Evolutionary conservation across 805 yeast genomes (phyloP).

Genomic region (Zygosaccharomyces bailii): DNA sequence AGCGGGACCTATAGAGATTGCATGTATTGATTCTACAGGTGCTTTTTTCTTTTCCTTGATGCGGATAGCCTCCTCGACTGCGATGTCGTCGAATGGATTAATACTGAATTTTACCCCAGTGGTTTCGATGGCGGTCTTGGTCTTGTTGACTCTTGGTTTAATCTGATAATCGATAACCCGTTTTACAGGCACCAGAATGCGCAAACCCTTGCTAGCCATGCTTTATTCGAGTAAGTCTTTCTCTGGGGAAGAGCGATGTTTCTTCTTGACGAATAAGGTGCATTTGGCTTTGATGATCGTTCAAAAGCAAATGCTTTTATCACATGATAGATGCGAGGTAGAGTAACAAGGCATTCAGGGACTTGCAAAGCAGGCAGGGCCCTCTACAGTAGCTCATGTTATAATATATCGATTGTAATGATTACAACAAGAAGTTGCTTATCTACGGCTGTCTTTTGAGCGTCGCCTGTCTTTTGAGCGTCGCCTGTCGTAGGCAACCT

Average conservation of each 20-base stretch:
- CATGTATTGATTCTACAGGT: conserved; percentile 77
- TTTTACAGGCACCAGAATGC: conserved; percentile 88
- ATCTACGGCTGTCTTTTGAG: too few species aligned
- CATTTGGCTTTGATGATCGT: not conserved
- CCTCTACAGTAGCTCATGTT: not conserved
- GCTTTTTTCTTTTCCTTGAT: conserved; percentile 63
- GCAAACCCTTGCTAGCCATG: conserved; percentile 23
- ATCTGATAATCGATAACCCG: conserved; percentile 92
- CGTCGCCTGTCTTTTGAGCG: too few species aligned
- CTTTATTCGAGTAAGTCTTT: not conserved
- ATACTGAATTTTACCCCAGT: conserved; percentile 88
- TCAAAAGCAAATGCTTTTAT: not conserved
- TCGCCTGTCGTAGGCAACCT: too few species aligned
- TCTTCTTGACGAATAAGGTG: conserved; percentile 1
- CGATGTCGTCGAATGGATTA: conserved; percentile 97
- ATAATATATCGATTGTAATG: too few species aligned
- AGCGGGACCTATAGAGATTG: conserved; percentile 84
- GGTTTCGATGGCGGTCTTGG: conserved; percentile 75
- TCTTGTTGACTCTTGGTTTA: conserved; percentile 80
- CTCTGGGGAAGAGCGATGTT: not conserved
- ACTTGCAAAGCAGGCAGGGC: not conserved
- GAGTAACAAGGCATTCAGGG: not conserved
- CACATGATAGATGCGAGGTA: conserved; percentile 3
- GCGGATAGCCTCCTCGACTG: conserved; percentile 89
- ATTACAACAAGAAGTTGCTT: too few species aligned